Conservation (phyloP, 1,139 yeast genomes). For the Spencermartinsiella ligniputridi region DNA sequence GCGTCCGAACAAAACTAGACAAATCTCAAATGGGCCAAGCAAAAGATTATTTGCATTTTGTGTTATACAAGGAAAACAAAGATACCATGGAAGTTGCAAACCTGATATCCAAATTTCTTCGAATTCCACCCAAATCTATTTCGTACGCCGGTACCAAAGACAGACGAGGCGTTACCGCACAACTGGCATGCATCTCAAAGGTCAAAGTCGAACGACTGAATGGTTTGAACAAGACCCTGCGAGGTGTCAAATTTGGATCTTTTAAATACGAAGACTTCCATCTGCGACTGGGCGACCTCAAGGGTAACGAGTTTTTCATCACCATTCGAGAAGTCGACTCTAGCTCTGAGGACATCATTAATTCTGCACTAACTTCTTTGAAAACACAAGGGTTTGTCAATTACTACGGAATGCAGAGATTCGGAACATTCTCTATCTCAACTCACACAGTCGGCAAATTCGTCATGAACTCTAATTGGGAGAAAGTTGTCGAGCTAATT, state of each 20-base stretch:
- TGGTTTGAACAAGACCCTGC: slow-evolving; percentile 66
- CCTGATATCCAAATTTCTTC: slow-evolving; percentile 63
- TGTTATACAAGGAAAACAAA: slow-evolving; percentile 87
- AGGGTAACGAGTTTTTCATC: slow-evolving; percentile 83
- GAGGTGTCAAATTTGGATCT: slow-evolving; percentile 73
- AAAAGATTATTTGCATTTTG: slow-evolving; percentile 68
- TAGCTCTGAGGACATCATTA: slow-evolving; percentile 45
- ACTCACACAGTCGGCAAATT: slow-evolving; percentile 81
- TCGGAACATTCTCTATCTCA: slow-evolving; percentile 91
- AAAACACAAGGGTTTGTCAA: slow-evolving; percentile 75
- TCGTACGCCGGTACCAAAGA: slow-evolving; percentile 95
- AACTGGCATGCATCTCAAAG: slow-evolving; percentile 65
- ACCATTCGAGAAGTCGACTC: slow-evolving; percentile 66
- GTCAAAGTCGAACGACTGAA: slow-evolving; percentile 76
- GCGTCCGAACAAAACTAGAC: slow-evolving; percentile 16
- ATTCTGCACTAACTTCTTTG: slow-evolving; percentile 54
- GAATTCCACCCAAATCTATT: slow-evolving; percentile 64
- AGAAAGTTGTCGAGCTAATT: slow-evolving; percentile 69
- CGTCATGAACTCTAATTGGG: slow-evolving; percentile 71
- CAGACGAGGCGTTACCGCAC: slow-evolving; percentile 93
- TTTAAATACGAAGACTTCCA: slow-evolving; percentile 62
- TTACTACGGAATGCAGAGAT: slow-evolving; percentile 95
- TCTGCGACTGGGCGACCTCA: slow-evolving; percentile 72
- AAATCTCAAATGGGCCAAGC: slow-evolving; percentile 49
- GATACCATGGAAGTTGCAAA: slow-evolving; percentile 96